phyloP scores from a whole-genome alignment of 768 basidiomycete genomes.

The button mushroom (Agaricus bisporus) region DNA sequence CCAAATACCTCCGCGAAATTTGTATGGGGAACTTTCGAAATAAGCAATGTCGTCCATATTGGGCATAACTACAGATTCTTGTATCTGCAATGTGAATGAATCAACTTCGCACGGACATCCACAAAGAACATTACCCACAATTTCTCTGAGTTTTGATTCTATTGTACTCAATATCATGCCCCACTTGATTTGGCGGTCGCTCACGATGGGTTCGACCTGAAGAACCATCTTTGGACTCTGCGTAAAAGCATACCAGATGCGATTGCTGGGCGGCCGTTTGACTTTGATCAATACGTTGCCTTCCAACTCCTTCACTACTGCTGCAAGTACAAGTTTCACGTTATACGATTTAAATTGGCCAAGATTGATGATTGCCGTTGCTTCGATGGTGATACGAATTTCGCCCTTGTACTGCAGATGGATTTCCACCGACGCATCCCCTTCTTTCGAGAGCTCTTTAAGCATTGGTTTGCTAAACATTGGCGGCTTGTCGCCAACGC shows the following conservation, averaged over 20 bases:
- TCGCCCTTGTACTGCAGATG: conserved; percentile 83
- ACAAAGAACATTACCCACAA: conserved; percentile 44
- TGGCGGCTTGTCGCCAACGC: conserved; percentile 78
- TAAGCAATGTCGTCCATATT: conserved; percentile 99
- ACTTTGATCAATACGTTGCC: conserved; percentile 87
- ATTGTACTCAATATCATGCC: conserved; percentile 86
- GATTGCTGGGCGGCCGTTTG: conserved; percentile 92
- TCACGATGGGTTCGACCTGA: conserved; percentile 90
- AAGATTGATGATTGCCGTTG: conserved; percentile 81
- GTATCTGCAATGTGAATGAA: conserved; percentile 51
- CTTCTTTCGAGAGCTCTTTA: conserved; percentile 92
- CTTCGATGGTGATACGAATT: conserved; percentile 83
- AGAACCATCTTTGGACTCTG: conserved; percentile 82
- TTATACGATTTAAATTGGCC: conserved; percentile 85
- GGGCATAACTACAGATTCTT: conserved; percentile 90
- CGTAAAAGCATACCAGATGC: conserved; percentile 96
- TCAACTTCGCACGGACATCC: neutral
- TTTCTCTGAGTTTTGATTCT: conserved; percentile 82
- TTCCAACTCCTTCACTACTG: conserved; percentile 82
- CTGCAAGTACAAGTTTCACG: conserved; percentile 86
- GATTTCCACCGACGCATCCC: conserved; percentile 86
- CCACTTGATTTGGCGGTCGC: conserved; percentile 92
- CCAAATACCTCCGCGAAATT: conserved; percentile 86
- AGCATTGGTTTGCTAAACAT: conserved; percentile 96
- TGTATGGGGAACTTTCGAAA: conserved; percentile 68